Conservation (phyloP, 768 basidiomycete genomes). For the Phallus indusiatus region DNA sequence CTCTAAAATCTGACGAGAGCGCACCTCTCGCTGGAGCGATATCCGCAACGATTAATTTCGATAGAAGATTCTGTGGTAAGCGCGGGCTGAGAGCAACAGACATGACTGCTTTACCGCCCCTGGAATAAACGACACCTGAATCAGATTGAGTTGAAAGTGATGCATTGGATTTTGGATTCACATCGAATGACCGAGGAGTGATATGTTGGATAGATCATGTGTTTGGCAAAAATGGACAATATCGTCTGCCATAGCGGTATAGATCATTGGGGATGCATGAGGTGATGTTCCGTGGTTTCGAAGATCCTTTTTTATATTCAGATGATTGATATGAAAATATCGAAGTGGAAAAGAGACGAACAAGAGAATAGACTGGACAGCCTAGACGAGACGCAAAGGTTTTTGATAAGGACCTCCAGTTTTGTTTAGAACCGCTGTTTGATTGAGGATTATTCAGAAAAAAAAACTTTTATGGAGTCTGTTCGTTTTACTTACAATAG, state of each 20-base stretch:
- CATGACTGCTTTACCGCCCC: slow-evolving; percentile 86
- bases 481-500: slow-evolving; percentile 39
- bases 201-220: slow-evolving; percentile 49
- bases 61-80: slow-evolving; percentile 33
- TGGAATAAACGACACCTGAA: slow-evolving; percentile 18
- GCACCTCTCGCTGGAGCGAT: slow-evolving; percentile 60
- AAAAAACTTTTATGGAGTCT: slow-evolving; percentile 4
- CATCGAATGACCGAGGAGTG: slow-evolving; percentile 89
- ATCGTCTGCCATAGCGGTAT: slow-evolving; percentile 72
- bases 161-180: slow-evolving; percentile 27
- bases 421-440: slow-evolving; percentile 75
- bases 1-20: slow-evolving; percentile 53
- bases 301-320: slow-evolving; percentile 46
- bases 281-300: slow-evolving; percentile 87
- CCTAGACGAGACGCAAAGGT: slow-evolving; percentile 56
- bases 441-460: background rate
- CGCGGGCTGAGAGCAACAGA: slow-evolving; percentile 41
- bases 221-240: slow-evolving; percentile 55
- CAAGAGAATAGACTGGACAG: slow-evolving; percentile 67
- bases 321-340: background rate
- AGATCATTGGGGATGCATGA: slow-evolving; percentile 63
- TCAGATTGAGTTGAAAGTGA: too few species aligned
- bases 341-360: slow-evolving; percentile 14
- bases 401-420: slow-evolving; percentile 78
- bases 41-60: slow-evolving; percentile 68